Base-by-base conservation (phyloP, 2,329 filamentous ascomycete species). In the Penicillium sp. region DNA sequence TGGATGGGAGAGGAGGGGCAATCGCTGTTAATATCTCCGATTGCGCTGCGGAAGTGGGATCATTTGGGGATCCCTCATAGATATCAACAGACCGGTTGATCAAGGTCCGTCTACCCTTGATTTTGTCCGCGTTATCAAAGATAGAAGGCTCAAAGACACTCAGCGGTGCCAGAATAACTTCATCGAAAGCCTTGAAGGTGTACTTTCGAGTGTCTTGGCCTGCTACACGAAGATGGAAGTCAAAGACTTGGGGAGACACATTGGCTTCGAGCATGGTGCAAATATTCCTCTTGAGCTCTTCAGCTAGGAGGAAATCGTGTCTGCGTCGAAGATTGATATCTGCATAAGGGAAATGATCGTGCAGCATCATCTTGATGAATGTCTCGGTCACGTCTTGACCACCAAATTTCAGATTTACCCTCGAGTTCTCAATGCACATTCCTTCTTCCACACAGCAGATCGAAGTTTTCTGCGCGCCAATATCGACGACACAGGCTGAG, bases 361-460 rank as follows among this genome's bases (percentile, higher is more conserved):
- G 90, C 2, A 99, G 81, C 87, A 97, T 90, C 92, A 97, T 97
- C 73, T 93, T 95, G 67, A 95, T 80, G 63, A 99, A 96, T 0
- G 89, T 88, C 61, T 95, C 89, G 0, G 93, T 97, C 31, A 97
- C 87, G 69, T 99, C 93, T 62, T 81, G 84, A 1, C 93, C 93
- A 42, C 93, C 93, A 62, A 87, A 95, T 69, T 99, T 97, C 57
- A 99, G 75, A 67, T 97, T 97, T 66, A 99, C 82, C 13, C 93
- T 83, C 13, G 93, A 99, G 65, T 96, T 92, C 56, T 97, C 93
- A 22, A 95, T 81, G 64, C 89, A 90, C 72, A 99, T 87, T 2
- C 93, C 93, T 68, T 99, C 93, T 63, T 99, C 93, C 10, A 99
- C 91, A 60, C 93, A 99, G 54, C 91, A 92, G 28, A 99, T 87